Base-by-base conservation (phyloP, 257 asterid species). In the Salvia hispanica region DNA sequence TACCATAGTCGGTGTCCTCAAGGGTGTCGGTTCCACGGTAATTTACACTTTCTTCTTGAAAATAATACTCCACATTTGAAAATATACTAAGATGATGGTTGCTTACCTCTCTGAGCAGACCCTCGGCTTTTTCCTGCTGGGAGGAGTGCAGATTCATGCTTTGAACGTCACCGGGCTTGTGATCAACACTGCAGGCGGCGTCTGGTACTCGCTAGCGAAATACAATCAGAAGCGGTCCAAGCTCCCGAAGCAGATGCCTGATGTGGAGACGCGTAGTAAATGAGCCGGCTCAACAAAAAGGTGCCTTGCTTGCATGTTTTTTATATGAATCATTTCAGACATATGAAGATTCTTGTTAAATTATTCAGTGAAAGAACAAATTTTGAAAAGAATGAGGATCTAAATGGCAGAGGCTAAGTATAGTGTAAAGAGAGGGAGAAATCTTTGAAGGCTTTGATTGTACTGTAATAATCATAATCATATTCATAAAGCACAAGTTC, bases 21-120 rank as follows among this genome's bases (percentile, higher is more conserved):
- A 94, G 73, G 99, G 99, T 57, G 99, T 91, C 7, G 95, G 94
- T 57, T 91, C 99, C 67, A 94, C 96, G 60, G 99, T 93, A 87
- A 0, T 92, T 77, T 0, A 51, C 31, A 25, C 31, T 25, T 25
- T 25, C 31, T 25, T 25, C 31, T 25, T 25, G 31, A 25, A 25
- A 25, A 25, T 25, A 25, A 25, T 25, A 25, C 31, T 25, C 31
- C 31, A 25, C 31, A 25, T 25, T 31, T 18, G 6, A 4, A 51
- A 63, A 39, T 67, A 39, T 50, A 42, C 74, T 44, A 33, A 70
- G 25, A 52, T 61, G 42, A 46, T 31, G 15, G 11, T 47, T 48
- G 39, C 36, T 71, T 36, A 28, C 61, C 42, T 71, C 8, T 71
- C 6, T 74, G 58, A 44, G 28, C 83, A 90, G 97, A 83, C 86